Conservation (phyloP, 2,329 filamentous ascomycete species). For the Botrytis cinerea region DNA sequence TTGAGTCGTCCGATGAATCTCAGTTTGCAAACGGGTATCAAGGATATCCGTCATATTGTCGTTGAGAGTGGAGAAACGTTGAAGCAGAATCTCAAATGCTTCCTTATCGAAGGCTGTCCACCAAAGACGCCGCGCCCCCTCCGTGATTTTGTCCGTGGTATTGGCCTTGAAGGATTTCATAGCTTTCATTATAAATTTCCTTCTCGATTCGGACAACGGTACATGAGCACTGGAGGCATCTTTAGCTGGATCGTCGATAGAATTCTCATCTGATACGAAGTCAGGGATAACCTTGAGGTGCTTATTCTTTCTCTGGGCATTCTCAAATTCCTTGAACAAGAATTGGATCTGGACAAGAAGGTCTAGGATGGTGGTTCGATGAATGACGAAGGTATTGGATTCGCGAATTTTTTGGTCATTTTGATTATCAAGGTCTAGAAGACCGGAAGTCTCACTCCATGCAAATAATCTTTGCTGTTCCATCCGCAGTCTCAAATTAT, state of each 20-base stretch:
- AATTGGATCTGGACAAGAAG: slow-evolving; percentile 51
- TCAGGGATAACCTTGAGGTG: slow-evolving; percentile 43
- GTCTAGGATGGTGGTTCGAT: slow-evolving; percentile 53
- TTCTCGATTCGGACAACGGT: slow-evolving; percentile 46
- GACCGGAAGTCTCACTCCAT: slow-evolving; percentile 52
- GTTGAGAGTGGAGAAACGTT: slow-evolving; percentile 49
- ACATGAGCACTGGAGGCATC: slow-evolving; percentile 50
- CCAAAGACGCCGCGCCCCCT: slow-evolving; percentile 40
- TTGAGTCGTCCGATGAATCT: slow-evolving; percentile 51
- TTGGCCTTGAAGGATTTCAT: slow-evolving; percentile 46
- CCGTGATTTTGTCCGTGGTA: slow-evolving; percentile 40
- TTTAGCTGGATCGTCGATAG: slow-evolving; percentile 44
- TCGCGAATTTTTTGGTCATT: slow-evolving; percentile 48
- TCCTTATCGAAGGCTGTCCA: slow-evolving; percentile 52
- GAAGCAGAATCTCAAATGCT: slow-evolving; percentile 49
- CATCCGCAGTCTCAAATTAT: slow-evolving; percentile 52
- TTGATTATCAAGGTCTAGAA: slow-evolving; percentile 47
- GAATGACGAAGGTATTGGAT: slow-evolving; percentile 52
- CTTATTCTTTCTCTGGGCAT: slow-evolving; percentile 46
- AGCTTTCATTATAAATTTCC: slow-evolving; percentile 49
- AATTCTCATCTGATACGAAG: slow-evolving; percentile 37
- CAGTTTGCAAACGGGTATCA: slow-evolving; percentile 50
- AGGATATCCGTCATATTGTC: slow-evolving; percentile 52
- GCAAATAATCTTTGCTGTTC: slow-evolving; percentile 53
- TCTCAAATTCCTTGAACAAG: slow-evolving; percentile 50